Evolutionary conservation across 139 green algal genomes (phyloP).

Genomic region (Klebsormidium nitens): DNA sequence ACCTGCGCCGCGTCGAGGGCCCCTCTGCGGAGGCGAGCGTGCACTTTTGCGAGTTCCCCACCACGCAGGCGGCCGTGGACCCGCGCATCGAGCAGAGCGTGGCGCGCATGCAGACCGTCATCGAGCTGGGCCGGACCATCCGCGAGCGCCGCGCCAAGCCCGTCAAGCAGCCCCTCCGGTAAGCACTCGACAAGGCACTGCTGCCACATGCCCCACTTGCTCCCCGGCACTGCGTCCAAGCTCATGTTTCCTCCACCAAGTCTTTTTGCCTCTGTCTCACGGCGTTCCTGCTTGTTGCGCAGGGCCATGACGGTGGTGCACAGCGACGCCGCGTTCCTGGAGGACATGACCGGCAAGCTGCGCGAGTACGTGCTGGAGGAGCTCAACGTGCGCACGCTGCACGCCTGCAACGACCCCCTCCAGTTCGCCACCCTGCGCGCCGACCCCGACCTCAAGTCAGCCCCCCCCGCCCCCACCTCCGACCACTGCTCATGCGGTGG

Average conservation of each 20-base stretch:
- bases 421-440: conserved; percentile 65
- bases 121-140: conserved; percentile 82
- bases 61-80: too few relatives aligned
- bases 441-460: conserved; percentile 73
- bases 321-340: conserved; percentile 72
- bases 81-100: conserved; percentile 69
- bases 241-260: too few relatives aligned
- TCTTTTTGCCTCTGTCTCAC: not conserved
- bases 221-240: too few relatives aligned
- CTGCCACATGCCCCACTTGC: too few relatives aligned
- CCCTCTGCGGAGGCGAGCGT: conserved; percentile 40
- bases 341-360: conserved; percentile 65
- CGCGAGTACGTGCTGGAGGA: conserved; percentile 81
- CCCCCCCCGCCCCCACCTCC: too few relatives aligned
- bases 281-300: not conserved
- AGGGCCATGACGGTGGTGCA: conserved; percentile 70
- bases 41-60: conserved; percentile 85
- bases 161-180: conserved; percentile 77
- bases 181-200: conserved; percentile 32
- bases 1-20: conserved; percentile 58
- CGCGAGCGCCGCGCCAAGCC: conserved; percentile 71
- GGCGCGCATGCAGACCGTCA: conserved; percentile 69
- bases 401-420: conserved; percentile 66
- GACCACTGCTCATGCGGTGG: too few relatives aligned
- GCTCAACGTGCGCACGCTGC: conserved; percentile 75